Evolutionary conservation across 805 yeast genomes (phyloP), one percentile per base, ranked within the genome.

Genomic region (Lipomyces sp.): DNA sequence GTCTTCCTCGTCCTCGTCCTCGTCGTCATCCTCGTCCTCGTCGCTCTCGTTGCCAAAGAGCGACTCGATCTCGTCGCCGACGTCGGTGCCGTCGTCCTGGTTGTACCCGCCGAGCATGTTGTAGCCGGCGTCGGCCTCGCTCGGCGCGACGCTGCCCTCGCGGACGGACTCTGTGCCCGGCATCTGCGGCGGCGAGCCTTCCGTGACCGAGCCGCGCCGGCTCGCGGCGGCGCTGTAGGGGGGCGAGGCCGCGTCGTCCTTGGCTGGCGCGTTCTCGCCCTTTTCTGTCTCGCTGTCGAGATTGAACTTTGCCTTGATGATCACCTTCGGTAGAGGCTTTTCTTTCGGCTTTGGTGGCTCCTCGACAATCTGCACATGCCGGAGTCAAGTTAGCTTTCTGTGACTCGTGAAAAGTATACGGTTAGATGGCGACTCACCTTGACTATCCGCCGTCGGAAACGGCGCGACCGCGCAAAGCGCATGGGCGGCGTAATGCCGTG

Each of bases 401-500:
- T n/a, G n/a, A n/a, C n/a, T n/a, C n/a, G 31, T 11, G 43, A 24
- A 14, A 19, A 23, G 16, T 31, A 21, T 22, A 24, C 2, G 16
- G 6, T 14, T 3, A 28, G 33, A 5, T 13, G 6, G 10, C 89
- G 80, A 22, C 85, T 82, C 37, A 82, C 74, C 45, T 81, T 82
- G 48, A 83, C 81, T 56, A 86, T 76, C 51, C 84, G 80, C 47
- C 83, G 78, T 43, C 87, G 81, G 63, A 86, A 83, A 53, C 93
- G 75, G 39, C 88, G 72, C 53, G 84, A 78, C 38, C 80, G 74
- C 2, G 83, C 84, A 58, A 83, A 81, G 61, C 79, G 78, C 70
- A 86, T 73, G 0, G 98, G 96, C 5, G 87, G 83, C 0, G 93
- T 80, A 18, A 93, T 65, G 6, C 98, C 98, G 66, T 86, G 87